These are phyloP conservation scores for Escovopsis sp. DNA, from an alignment of 2,329 filamentous ascomycete genomes.

Conservation along the genomic window DNA sequence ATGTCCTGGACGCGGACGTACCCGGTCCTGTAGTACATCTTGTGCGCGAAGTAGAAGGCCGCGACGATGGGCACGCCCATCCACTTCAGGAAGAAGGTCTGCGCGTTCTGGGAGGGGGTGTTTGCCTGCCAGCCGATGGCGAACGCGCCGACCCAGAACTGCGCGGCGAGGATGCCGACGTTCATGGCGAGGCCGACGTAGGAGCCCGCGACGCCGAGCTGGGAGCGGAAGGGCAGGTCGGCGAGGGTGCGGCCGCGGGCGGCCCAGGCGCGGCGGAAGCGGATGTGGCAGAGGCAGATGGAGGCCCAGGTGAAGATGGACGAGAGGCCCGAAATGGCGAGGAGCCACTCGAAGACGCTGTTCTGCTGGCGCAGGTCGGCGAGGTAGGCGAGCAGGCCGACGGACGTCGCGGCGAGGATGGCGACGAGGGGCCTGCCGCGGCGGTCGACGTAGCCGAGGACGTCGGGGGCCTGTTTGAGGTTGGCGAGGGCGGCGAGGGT, in stretches of 20 bases:
- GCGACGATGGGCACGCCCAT: conserved; percentile 55
- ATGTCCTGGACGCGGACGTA: conserved; percentile 58
- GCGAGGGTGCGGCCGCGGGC: conserved; percentile 52
- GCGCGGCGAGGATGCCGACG: conserved; percentile 57
- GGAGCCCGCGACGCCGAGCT: conserved; percentile 65
- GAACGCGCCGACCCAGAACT: conserved; percentile 79
- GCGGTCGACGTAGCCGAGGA: conserved; percentile 70
- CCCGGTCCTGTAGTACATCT: conserved; percentile 55
- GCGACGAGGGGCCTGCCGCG: conserved; percentile 65
- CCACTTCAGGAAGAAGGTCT: conserved; percentile 61
- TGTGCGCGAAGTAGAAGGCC: conserved; percentile 58
- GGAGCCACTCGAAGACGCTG: conserved; percentile 60
- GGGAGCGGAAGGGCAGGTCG: conserved; percentile 69
- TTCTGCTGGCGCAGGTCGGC: conserved; percentile 44
- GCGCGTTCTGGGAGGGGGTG: conserved; percentile 31
- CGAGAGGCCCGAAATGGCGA: conserved; percentile 55
- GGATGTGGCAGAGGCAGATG: conserved; percentile 83
- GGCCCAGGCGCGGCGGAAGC: conserved; percentile 73
- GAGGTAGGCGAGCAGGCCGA: conserved; percentile 66
- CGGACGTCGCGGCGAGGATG: conserved; percentile 47
- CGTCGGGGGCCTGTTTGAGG: conserved; percentile 64
- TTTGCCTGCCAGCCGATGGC: conserved; percentile 45
- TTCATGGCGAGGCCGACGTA: conserved; percentile 71
- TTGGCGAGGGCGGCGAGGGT: conserved; percentile 83
- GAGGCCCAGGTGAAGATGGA: conserved; percentile 67